Evolutionary conservation across 192 early-diverging fungal genomes (phyloP), one percentile per base, ranked within the genome.

Genomic region (Coemansia sp.): DNA sequence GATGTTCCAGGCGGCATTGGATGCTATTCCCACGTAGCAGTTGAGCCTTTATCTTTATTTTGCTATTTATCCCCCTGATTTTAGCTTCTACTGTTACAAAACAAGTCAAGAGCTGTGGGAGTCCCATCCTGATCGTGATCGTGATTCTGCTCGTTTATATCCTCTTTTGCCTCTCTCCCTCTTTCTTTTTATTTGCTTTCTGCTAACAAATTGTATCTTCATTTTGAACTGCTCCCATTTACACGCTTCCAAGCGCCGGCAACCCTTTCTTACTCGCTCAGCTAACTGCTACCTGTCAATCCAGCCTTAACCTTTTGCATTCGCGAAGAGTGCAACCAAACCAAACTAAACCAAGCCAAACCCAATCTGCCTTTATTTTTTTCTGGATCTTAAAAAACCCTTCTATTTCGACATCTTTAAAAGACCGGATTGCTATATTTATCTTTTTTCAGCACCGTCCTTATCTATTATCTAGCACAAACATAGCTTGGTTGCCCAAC

Each of bases 1-100:
- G 4, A 85, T 87, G 72, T 94, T 98, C 82, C 73, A 85, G 64
- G 71, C 78, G 4, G 92, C 94, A 14, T 73, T 98, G 60, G 86
- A 92, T n/a, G 69, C 81, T 2, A 69, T 83, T 45, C 72, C 72
- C 16, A 56, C 7, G 21, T 15, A 26, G 1, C 20, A 20, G 23
- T 26, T 21, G 6, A 18, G 24, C 51, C n/a, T 18, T 16, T 20
- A 8, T 30, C 3, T 30, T 30, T 30, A 30, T 30, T 30, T 30
- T 30, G 30, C n/a, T n/a, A n/a, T n/a, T n/a, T n/a, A n/a, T n/a
- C n/a, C n/a, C n/a, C n/a, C n/a, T n/a, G n/a, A n/a, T n/a, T n/a
- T n/a, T n/a, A n/a, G n/a, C n/a, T 18, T 21, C 16, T 7, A 21
- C n/a, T n/a, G 6, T 49, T 18, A 16, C 48, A 7, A 30, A 30